These are phyloP conservation scores for Anisodus acutangulus DNA, from an alignment of 257 asterid genomes.

Conservation along the genomic window DNA sequence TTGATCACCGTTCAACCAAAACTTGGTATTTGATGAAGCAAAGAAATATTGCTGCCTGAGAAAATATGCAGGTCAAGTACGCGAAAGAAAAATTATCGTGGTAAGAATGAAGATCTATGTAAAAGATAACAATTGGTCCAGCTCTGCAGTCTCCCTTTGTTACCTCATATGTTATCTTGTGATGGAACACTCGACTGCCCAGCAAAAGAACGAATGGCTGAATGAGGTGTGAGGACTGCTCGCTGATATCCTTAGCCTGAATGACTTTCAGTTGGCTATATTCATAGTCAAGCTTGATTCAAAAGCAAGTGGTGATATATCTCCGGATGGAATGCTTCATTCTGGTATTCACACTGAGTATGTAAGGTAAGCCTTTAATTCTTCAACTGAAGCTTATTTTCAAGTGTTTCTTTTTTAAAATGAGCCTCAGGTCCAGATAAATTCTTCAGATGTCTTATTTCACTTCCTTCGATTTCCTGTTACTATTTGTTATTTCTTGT, in stretches of 20 bases:
- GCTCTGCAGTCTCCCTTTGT: background rate
- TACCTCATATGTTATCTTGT: background rate
- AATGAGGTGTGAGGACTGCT: background rate
- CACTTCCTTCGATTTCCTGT: no score
- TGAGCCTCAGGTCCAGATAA: background rate
- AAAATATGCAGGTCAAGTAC: background rate
- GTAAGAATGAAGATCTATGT: no score
- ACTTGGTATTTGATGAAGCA: background rate
- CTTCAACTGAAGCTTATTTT: background rate
- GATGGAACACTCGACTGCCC: conserved; percentile 9
- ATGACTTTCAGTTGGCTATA: background rate
- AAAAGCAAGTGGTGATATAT: conserved; percentile 20
- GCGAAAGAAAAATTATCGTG: background rate
- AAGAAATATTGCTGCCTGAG: background rate
- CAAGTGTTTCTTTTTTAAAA: background rate
- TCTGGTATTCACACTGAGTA: background rate
- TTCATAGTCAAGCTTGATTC: background rate
- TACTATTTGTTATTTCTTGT: no score
- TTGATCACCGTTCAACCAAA: background rate
- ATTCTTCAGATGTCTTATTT: background rate
- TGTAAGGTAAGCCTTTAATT: conserved; percentile 6
- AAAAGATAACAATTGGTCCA: background rate
- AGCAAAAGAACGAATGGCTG: background rate
- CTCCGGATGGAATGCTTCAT: conserved; percentile 16
- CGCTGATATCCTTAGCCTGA: background rate